Evolutionary conservation across 352 stramenopile genomes (phyloP).

Genomic region (Phytophthora hybrid): DNA sequence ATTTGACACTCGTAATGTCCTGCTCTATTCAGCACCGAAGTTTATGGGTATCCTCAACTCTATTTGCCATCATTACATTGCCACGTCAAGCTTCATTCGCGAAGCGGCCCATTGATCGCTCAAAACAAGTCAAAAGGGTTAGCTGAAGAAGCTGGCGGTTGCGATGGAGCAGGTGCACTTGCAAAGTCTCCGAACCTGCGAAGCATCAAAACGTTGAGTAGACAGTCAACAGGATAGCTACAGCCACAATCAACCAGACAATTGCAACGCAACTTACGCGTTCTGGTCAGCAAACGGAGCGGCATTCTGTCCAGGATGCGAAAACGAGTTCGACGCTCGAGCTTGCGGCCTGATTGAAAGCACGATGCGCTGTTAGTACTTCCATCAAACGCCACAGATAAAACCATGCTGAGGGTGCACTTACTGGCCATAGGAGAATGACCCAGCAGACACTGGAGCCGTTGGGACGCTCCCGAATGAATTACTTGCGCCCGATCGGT

Average conservation of each 20-base stretch:
- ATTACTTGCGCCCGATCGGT: constrained; percentile 23
- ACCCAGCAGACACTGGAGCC: constrained; percentile 33
- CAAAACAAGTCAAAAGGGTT: constrained; percentile 91
- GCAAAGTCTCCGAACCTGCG: constrained; percentile 65
- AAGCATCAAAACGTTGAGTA: constrained; percentile 1
- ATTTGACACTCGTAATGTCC: too few relatives aligned
- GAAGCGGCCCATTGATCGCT: constrained; percentile 26
- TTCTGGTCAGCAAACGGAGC: constrained; percentile 51
- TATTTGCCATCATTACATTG: constrained; percentile 35
- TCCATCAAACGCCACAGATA: not conserved
- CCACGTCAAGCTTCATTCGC: constrained; percentile 22
- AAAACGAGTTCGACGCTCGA: constrained; percentile 43
- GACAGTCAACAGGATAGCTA: constrained; percentile 21
- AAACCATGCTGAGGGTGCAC: constrained; percentile 8
- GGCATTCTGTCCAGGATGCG: constrained; percentile 43
- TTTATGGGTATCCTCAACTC: constrained; percentile 38
- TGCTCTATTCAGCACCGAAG: constrained; percentile 11
- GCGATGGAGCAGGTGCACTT: constrained; percentile 45
- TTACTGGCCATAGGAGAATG: constrained; percentile 53
- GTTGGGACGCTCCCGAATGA: constrained; percentile 34
- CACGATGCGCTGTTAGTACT: constrained; percentile 17
- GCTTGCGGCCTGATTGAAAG: constrained; percentile 26
- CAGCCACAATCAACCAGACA: not conserved
- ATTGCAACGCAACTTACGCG: constrained; percentile 43
- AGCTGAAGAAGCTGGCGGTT: constrained; percentile 46